A percentile compares a stretch with the other conserved stretches of the same genome.
phyloP scores from a whole-genome alignment of 176 grass and related monocot genomes.

The Aegilops sharonensis region DNA sequence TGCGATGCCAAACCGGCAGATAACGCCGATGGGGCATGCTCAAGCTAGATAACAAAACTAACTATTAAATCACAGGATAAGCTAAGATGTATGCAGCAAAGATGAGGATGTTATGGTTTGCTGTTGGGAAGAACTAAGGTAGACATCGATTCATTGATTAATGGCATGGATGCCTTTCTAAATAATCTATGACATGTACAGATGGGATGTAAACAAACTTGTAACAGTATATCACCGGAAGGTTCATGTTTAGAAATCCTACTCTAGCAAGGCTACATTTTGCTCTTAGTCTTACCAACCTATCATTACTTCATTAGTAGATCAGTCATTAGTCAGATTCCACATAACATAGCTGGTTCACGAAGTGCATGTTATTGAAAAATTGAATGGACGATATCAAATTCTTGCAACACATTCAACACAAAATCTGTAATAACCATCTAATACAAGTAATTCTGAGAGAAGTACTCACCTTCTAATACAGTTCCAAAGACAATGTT shows the following conservation, averaged over 20 bases:
- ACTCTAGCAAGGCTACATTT: neutral
- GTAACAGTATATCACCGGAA: neutral
- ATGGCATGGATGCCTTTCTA: neutral
- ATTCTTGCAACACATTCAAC: neutral
- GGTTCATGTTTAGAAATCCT: neutral
- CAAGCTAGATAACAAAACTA: too few species aligned
- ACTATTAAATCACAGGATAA: neutral
- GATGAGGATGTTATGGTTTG: neutral
- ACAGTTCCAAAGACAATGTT: conserved; percentile 98
- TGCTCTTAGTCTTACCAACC: conserved; percentile 15
- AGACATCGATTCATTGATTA: neutral
- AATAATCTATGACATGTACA: neutral
- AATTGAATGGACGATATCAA: neutral
- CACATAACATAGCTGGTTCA: neutral
- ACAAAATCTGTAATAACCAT: neutral
- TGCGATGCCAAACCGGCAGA: too few species aligned
- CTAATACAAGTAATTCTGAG: neutral
- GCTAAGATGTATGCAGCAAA: neutral
- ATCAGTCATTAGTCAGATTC: neutral
- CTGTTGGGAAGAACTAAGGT: neutral
- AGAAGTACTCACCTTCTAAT: conserved; percentile 75
- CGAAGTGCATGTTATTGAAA: neutral
- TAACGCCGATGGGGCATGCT: too few species aligned
- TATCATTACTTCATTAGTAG: neutral
- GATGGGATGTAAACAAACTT: neutral